These are phyloP conservation scores for Cetradonia linearis DNA, from an alignment of 495 filamentous ascomycete genomes.

Conservation along the genomic window DNA sequence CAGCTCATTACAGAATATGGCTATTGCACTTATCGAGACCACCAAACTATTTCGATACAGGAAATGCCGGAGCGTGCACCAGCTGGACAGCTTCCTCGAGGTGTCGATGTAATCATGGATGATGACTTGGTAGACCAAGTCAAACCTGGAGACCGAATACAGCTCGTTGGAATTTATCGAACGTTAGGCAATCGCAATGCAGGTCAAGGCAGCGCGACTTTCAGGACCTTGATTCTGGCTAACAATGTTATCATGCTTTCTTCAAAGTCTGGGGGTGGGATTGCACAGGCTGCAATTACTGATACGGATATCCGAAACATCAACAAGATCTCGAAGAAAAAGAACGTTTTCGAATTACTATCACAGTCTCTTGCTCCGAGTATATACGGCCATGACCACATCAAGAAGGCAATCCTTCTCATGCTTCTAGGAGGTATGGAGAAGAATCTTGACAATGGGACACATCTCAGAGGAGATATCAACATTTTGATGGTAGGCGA, in stretches of 20 bases:
- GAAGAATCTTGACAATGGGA: slow-evolving; percentile 97
- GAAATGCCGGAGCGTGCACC: slow-evolving; percentile 98
- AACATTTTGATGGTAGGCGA: slow-evolving; percentile 99
- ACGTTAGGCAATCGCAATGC: slow-evolving; percentile 92
- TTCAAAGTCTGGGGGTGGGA: slow-evolving; percentile 89
- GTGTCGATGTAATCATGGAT: slow-evolving; percentile 95
- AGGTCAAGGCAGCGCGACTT: slow-evolving; percentile 72
- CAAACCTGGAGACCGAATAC: slow-evolving; percentile 93
- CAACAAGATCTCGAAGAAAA: slow-evolving; percentile 94
- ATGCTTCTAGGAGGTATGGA: slow-evolving; percentile 98
- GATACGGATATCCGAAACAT: slow-evolving; percentile 98
- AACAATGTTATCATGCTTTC: slow-evolving; percentile 94
- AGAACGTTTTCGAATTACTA: slow-evolving; percentile 82
- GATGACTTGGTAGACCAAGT: slow-evolving; percentile 92
- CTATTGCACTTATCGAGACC: slow-evolving; percentile 88
- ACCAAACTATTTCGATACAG: slow-evolving; percentile 97
- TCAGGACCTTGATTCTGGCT: slow-evolving; percentile 84
- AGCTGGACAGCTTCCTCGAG: slow-evolving; percentile 87
- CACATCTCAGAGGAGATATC: slow-evolving; percentile 95
- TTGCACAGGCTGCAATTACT: slow-evolving; percentile 87
- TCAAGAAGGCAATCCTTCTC: slow-evolving; percentile 94
- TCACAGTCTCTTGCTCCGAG: slow-evolving; percentile 96
- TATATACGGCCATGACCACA: slow-evolving; percentile 95
- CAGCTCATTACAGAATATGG: slow-evolving; percentile 89
- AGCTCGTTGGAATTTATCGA: slow-evolving; percentile 88